phyloP scores from a whole-genome alignment of 2,329 filamentous ascomycete genomes.

The Mycosphaerella sp. region DNA sequence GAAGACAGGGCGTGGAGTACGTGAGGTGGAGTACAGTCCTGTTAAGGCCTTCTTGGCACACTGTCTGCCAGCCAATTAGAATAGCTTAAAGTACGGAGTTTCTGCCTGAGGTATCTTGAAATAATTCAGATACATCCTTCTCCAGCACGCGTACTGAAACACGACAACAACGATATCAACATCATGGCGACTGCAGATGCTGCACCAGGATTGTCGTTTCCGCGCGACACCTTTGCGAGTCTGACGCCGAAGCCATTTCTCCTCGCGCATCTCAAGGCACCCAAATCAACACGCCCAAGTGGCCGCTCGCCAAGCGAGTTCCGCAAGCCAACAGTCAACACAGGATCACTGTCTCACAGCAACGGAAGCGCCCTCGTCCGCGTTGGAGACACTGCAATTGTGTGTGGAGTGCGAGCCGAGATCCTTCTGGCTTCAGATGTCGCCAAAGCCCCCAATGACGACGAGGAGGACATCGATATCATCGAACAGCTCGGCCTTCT shows the following conservation, averaged over 20 bases:
- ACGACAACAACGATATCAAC: neutral
- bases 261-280: constrained; percentile 74
- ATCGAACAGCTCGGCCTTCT: constrained; percentile 59
- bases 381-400: constrained; percentile 84
- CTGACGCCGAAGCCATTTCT: constrained; percentile 85
- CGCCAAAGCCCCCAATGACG: constrained; percentile 49
- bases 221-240: constrained; percentile 73
- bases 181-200: constrained; percentile 6
- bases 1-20: no score
- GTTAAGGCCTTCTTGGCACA: no score
- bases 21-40: no score
- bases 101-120: no score
- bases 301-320: constrained; percentile 65
- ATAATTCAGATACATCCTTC: no score
- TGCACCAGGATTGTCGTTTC: constrained; percentile 41
- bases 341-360: constrained; percentile 77
- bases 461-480: constrained; percentile 24
- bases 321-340: constrained; percentile 69
- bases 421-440: constrained; percentile 71
- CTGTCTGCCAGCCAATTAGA: no score
- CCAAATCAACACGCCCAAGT: constrained; percentile 66
- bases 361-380: constrained; percentile 86
- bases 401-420: constrained; percentile 86
- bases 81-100: no score
- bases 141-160: neutral